These are phyloP conservation scores for Penicillium maclennaniae DNA, from an alignment of 495 filamentous ascomycete species.

Conservation along the genomic window DNA sequence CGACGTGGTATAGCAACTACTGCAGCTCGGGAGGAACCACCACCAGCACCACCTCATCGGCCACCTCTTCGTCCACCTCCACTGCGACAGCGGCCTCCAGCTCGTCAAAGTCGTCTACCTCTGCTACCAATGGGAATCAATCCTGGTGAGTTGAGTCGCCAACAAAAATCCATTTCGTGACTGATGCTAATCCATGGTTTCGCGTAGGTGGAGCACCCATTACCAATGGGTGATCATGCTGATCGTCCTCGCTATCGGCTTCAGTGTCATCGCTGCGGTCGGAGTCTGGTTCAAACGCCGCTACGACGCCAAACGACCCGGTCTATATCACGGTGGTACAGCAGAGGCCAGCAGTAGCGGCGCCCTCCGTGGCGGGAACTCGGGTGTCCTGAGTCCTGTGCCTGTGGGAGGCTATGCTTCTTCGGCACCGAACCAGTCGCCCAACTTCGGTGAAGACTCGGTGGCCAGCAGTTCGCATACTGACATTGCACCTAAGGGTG, in stretches of 20 bases:
- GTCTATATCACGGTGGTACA: constrained; percentile 31
- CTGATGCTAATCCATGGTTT: background rate
- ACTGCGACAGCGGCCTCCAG: constrained; percentile 9
- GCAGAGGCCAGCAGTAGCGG: constrained; percentile 16
- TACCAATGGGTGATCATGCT: constrained; percentile 54
- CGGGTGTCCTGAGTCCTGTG: constrained; percentile 10
- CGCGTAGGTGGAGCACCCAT: constrained; percentile 45
- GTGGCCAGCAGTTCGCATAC: constrained; percentile 34
- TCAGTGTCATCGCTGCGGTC: constrained; percentile 31
- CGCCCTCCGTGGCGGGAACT: constrained; percentile 16
- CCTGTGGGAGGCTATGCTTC: background rate
- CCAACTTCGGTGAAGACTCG: constrained; percentile 11
- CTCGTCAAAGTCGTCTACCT: constrained; percentile 3
- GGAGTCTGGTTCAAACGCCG: constrained; percentile 48
- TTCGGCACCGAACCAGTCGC: background rate
- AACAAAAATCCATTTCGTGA: background rate
- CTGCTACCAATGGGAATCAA: constrained; percentile 10
- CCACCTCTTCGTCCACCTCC: constrained; percentile 12
- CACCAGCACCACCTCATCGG: constrained; percentile 14
- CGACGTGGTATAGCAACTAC: constrained; percentile 48
- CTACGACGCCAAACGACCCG: constrained; percentile 41
- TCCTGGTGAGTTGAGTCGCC: constrained; percentile 24
- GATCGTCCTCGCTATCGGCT: constrained; percentile 49
- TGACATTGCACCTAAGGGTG: constrained; percentile 15
- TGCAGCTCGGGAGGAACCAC: constrained; percentile 28